phyloP scores from a whole-genome alignment of 78 protist genomes.

The Tieghemostelium lacteum region DNA sequence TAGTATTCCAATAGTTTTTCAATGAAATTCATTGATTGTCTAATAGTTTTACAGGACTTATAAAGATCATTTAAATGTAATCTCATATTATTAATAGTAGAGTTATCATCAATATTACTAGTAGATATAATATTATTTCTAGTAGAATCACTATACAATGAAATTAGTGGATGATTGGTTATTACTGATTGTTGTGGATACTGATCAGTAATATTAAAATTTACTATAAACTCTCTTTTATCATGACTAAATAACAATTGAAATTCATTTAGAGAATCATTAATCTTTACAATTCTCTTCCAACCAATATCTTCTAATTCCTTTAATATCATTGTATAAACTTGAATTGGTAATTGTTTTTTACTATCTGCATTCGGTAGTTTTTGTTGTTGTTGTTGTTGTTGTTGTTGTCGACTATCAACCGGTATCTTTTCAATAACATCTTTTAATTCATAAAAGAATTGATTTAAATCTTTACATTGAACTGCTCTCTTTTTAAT shows the following conservation, averaged over 20 bases:
- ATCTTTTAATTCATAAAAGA: slow-evolving; percentile 67
- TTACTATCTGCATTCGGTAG: neutral
- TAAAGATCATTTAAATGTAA: neutral
- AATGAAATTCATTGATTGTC: neutral
- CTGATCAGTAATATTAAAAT: neutral
- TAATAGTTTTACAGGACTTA: neutral
- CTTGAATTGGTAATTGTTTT: slow-evolving; percentile 65
- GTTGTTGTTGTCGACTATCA: neutral
- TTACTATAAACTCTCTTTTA: slow-evolving; percentile 7
- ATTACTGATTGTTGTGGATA: neutral
- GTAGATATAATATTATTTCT: neutral
- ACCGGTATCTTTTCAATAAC: slow-evolving; percentile 21
- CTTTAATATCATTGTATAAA: slow-evolving; percentile 5
- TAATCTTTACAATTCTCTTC: slow-evolving; percentile 29
- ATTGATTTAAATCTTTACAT: slow-evolving; percentile 56
- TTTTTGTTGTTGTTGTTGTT: neutral
- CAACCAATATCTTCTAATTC: slow-evolving; percentile 63
- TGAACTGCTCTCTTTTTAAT: slow-evolving; percentile 12
- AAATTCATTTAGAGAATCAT: slow-evolving; percentile 2
- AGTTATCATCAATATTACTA: neutral
- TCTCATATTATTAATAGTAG: neutral
- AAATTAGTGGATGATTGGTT: neutral
- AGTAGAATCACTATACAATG: too few relatives aligned
- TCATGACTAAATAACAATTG: slow-evolving; percentile 4
- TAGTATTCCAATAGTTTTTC: neutral